phyloP scores from a whole-genome alignment of 768 basidiomycete genomes.

The Lentinula aciculospora region DNA sequence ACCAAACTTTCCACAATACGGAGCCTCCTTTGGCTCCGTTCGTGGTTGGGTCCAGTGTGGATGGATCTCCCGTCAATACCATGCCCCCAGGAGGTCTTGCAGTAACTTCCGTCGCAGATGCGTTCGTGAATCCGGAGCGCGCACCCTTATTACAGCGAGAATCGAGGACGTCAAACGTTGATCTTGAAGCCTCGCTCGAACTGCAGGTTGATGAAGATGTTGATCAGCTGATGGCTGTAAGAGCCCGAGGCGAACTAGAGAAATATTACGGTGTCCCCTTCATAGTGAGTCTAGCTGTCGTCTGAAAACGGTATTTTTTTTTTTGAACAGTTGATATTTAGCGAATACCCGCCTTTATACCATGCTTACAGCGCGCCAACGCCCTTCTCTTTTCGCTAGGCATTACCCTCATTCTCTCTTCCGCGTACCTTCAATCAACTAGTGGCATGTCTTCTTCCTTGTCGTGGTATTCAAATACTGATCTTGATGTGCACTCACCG shows the following conservation, averaged over 20 bases:
- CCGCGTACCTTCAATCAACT: slow-evolving; percentile 52
- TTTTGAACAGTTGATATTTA: slow-evolving; percentile 18
- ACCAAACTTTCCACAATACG: background rate
- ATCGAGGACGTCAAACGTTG: background rate
- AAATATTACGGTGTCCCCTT: slow-evolving; percentile 76
- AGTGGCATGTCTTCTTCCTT: background rate
- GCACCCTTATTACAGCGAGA: background rate
- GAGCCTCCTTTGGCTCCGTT: background rate
- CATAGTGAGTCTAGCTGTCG: slow-evolving; percentile 49
- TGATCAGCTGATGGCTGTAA: slow-evolving; percentile 56
- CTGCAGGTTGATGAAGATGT: slow-evolving; percentile 59
- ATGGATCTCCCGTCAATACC: background rate
- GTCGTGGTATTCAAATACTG: background rate
- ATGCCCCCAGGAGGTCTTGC: background rate
- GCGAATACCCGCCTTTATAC: slow-evolving; percentile 76
- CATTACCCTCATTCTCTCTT: slow-evolving; percentile 54
- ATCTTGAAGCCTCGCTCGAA: slow-evolving; percentile 15
- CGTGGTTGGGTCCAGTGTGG: background rate
- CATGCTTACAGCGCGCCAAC: slow-evolving; percentile 72
- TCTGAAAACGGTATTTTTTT: background rate
- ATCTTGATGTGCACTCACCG: background rate
- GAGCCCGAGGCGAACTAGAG: slow-evolving; percentile 71
- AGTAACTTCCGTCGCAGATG: background rate
- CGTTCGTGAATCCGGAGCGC: background rate
- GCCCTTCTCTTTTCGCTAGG: slow-evolving; percentile 68